Conservation (phyloP, 2,329 filamentous ascomycete genomes). For the Ilyonectria mors-panacis region DNA sequence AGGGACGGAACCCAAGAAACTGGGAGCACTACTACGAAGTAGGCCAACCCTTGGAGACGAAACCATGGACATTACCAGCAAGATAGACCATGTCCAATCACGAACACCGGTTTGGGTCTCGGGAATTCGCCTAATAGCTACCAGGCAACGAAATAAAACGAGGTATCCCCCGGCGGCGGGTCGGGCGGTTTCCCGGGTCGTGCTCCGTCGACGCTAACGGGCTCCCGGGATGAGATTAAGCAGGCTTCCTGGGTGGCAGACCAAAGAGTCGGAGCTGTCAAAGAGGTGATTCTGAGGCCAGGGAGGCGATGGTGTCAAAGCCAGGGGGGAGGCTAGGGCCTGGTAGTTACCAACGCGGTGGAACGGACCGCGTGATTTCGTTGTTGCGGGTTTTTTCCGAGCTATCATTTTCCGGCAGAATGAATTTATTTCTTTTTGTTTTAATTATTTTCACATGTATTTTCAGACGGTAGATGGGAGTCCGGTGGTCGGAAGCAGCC, state of each 20-base stretch:
- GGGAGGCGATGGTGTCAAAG: slow-evolving; percentile 30
- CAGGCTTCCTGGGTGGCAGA: slow-evolving; percentile 17
- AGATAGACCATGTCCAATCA: slow-evolving; percentile 37
- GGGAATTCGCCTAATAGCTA: slow-evolving; percentile 37
- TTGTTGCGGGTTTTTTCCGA: slow-evolving; percentile 15
- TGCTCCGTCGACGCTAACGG: slow-evolving; percentile 29
- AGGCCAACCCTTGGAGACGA: slow-evolving; percentile 16
- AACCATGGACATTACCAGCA: slow-evolving; percentile 6
- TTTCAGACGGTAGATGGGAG: not conserved
- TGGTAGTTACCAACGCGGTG: slow-evolving; percentile 22
- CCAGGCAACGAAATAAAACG: slow-evolving; percentile 28
- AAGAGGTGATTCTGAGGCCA: slow-evolving; percentile 24
- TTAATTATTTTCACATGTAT: slow-evolving; percentile 12
- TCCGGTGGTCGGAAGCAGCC: slow-evolving; percentile 16
- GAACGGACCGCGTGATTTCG: slow-evolving; percentile 32
- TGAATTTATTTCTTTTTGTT: slow-evolving; percentile 4
- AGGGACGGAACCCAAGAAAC: slow-evolving; percentile 22
- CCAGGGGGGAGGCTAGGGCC: slow-evolving; percentile 13
- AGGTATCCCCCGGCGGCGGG: slow-evolving; percentile 12
- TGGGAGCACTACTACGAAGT: slow-evolving; percentile 11
- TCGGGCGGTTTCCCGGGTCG: slow-evolving; percentile 35
- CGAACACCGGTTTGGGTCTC: slow-evolving; percentile 29
- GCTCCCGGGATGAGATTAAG: slow-evolving; percentile 10
- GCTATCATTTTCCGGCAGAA: slow-evolving; percentile 16
- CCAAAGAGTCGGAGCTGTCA: slow-evolving; percentile 36